Conservation (phyloP, 257 asterid genomes). For the Sherardia arvensis region DNA sequence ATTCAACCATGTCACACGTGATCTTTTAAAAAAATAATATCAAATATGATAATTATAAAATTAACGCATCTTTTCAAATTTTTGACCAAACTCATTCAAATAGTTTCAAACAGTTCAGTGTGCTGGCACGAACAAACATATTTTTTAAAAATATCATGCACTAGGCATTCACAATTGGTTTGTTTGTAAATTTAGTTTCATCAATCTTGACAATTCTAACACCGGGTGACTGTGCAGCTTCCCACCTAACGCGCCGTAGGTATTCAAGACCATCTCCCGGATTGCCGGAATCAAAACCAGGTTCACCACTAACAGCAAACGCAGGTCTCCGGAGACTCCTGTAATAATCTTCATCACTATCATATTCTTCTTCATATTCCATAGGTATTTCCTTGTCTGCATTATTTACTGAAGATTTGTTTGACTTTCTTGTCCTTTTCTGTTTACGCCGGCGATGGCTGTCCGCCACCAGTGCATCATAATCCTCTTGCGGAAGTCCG, state of each 20-base stretch:
- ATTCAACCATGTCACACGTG: no score
- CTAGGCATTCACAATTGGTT: constrained; percentile 78
- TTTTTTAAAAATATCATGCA: no score
- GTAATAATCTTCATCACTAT: constrained; percentile 75
- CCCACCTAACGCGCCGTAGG: constrained; percentile 99
- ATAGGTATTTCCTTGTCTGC: constrained; percentile 21
- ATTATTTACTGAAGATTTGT: constrained; percentile 17
- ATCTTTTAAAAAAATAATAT: no score
- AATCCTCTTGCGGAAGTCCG: constrained; percentile 49
- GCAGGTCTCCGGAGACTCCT: constrained; percentile 71
- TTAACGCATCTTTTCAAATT: no score
- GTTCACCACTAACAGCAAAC: constrained; percentile 70
- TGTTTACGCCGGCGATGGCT: constrained; percentile 9
- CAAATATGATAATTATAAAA: no score
- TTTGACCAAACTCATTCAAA: no score
- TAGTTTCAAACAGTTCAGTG: no score
- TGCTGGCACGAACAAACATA: no score
- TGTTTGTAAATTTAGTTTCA: constrained; percentile 44
- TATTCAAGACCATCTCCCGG: constrained; percentile 90
- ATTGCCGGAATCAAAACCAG: constrained; percentile 91
- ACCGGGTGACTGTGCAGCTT: constrained; percentile 61
- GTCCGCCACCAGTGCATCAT: constrained; percentile 41
- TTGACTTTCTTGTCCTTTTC: constrained; percentile 15
- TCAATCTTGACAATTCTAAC: constrained; percentile 56
- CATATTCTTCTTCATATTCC: constrained; percentile 27